Evolutionary conservation across 2,329 filamentous ascomycete genomes (phyloP), one percentile per base, ranked within the genome.

Genomic region (Didymella arachidicola): DNA sequence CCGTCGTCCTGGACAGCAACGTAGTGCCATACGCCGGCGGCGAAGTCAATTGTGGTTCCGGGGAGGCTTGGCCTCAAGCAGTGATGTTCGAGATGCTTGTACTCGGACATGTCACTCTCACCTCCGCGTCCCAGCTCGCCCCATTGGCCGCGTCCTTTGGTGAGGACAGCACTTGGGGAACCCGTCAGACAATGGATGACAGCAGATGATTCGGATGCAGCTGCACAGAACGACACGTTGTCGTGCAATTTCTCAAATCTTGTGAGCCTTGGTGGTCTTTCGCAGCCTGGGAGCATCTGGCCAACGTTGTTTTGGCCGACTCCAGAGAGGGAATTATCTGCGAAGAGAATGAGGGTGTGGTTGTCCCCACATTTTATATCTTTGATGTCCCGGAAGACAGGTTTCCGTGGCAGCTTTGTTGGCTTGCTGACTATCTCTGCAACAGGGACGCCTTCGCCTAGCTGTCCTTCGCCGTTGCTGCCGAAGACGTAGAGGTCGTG

Each of bases 1-100:
- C 93, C 94, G 71, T 90, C 89, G 42, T 84, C 84, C 3, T 96
- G 78, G 0, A 97, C 84, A 1, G 81, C 86, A 16, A 96, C 85
- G 0, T 87, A 87, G 72, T 99, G 95, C 22, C 87, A 87, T 81
- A 96, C 90, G 30, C 90, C 87, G 11, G 91, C 89, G 2, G 88
- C 81, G 26, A 97, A 72, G 57, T 89, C 84, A 1, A 85, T 77
- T 4, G 96, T 32, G 1, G 19, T 19, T n/a, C 44, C 44, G 4
- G 18, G 44, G 6, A 46, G 12, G 29, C 18, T 30, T 22, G 27
- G 1, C 4, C 11, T 34, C 7, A 46, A 30, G 43, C 30, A 34
- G 18, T 22, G n/a, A 19, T 27, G 39, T 10, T 51, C 39, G 6
- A 18, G 34, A 14, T 12, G 4, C 12, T 34, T 34, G 19, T 43